Evolutionary conservation across 1,284 basidiomycete species (phyloP).

Genomic region (Phellopilus nigrolimitatus): DNA sequence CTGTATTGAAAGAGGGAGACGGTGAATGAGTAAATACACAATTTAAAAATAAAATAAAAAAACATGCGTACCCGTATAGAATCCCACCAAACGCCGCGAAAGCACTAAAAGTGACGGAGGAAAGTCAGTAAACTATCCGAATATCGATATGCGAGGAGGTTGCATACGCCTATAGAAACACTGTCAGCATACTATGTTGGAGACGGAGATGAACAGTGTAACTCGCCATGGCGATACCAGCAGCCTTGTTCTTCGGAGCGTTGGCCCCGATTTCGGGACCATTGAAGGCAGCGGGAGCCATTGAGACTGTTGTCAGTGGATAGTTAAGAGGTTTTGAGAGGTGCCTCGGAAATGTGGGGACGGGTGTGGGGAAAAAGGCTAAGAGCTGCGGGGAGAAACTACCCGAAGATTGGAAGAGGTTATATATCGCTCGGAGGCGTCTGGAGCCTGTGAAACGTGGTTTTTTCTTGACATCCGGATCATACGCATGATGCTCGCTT

Average conservation of each 20-base stretch:
- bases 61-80: slow-evolving; percentile 49
- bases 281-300: slow-evolving; percentile 41
- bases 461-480: too few species aligned
- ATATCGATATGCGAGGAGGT: neutral
- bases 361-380: too few species aligned
- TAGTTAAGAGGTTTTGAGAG: too few species aligned
- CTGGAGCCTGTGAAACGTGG: too few species aligned
- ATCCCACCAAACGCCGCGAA: slow-evolving; percentile 88
- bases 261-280: slow-evolving; percentile 43
- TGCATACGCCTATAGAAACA: slow-evolving; percentile 13
- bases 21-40: too few species aligned
- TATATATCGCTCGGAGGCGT: too few species aligned
- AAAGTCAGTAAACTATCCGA: neutral
- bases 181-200: neutral
- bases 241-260: slow-evolving; percentile 44
- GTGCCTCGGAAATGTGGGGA: too few species aligned
- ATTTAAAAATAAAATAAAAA: neutral
- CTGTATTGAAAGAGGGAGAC: too few species aligned
- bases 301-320: slow-evolving; percentile 23
- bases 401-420: too few species aligned
- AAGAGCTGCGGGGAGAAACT: too few species aligned
- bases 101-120: slow-evolving; percentile 34
- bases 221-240: slow-evolving; percentile 50
- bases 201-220: slow-evolving; percentile 17
- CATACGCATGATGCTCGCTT: too few species aligned